Base-by-base conservation (phyloP, 2,329 filamentous ascomycete species). In the Diaporthe sp. region DNA sequence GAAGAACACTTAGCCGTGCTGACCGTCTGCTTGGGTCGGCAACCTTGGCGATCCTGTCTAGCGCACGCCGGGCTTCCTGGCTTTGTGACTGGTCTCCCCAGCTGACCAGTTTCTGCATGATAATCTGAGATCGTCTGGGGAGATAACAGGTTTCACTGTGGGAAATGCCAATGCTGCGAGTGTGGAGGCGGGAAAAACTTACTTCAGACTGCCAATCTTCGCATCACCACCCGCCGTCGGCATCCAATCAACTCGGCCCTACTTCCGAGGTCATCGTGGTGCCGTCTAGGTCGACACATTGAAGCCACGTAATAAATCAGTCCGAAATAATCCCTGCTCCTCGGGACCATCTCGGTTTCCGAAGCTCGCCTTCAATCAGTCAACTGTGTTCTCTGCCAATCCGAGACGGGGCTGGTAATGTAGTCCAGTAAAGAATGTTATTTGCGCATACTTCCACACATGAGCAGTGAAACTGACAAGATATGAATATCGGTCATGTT, bases 21-120 rank as follows among this genome's bases (percentile, higher is more conserved):
- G 51, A 60, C 53, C 53, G 15, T 9, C 19, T 4, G 19, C 3
- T 44, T 51, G 58, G 34, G 39, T 53, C 25, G 60, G 22, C 44
- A 62, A 42, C 15, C 71, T 62, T 72, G 71, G 58, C 58, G 44
- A 57, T 34, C 25, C 19, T 55, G 49, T 25, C 71, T 73, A 73
- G 71, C 46, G 71, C 22, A 28, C 6, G 28, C 58, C 17, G n/a
- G 46, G 34, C 19, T 46, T 65, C 28, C 53, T 31, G n/a, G n/a
- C 39, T 37, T 12, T 34, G 15, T 22, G 46, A 31, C 51, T n/a
- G 55, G 58, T 62, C 34, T n/a, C 15, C 49, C 46, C 57, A 70
- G 65, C 65, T 70, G 65, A 70, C 65, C 49, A 7, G 34, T 65
- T 28, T 37, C n/a, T 55, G 58, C 71, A 73, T 53, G 55, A 46